Conservation (phyloP, 2,329 filamentous ascomycete genomes). For the Ophiostoma montium region DNA sequence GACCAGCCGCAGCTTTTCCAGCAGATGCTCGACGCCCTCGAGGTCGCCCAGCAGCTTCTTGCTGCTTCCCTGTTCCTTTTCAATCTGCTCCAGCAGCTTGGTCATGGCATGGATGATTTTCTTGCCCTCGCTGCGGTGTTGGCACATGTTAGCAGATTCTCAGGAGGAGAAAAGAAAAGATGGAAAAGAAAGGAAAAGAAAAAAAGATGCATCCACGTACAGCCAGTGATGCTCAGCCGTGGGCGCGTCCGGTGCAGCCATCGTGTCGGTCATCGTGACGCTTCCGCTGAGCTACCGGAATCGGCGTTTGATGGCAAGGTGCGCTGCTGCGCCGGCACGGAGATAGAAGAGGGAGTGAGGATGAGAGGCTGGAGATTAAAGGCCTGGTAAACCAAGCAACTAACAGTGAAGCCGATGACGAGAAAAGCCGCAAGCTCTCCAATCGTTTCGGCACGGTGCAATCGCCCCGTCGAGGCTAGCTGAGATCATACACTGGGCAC, state of each 20-base stretch:
- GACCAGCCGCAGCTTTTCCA: constrained; percentile 42
- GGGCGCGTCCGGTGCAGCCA: constrained; percentile 2
- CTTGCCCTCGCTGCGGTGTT: constrained; percentile 12
- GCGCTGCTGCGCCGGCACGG: background rate
- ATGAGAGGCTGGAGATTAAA: background rate
- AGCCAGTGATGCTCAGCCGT: constrained; percentile 12
- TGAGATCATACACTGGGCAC: constrained; percentile 12
- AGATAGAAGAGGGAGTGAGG: background rate
- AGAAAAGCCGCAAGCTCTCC: background rate
- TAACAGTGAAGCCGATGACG: background rate
- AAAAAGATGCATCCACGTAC: constrained; percentile 3
- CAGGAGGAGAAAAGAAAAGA: background rate
- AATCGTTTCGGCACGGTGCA: background rate
- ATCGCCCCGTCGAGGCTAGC: constrained; percentile 7
- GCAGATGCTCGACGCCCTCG: constrained; percentile 11
- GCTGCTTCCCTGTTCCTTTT: constrained; percentile 12
- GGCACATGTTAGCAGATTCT: background rate
- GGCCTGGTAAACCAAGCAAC: background rate
- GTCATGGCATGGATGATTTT: constrained; percentile 11
- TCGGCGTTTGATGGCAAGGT: background rate
- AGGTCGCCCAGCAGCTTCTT: constrained; percentile 13
- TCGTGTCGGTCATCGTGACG: background rate
- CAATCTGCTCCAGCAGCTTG: constrained; percentile 14
- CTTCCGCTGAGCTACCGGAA: background rate
- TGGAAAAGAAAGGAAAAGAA: background rate